phyloP scores from a whole-genome alignment of 2,329 filamentous ascomycete species.

The Paraphoma chrysanthemicola region DNA sequence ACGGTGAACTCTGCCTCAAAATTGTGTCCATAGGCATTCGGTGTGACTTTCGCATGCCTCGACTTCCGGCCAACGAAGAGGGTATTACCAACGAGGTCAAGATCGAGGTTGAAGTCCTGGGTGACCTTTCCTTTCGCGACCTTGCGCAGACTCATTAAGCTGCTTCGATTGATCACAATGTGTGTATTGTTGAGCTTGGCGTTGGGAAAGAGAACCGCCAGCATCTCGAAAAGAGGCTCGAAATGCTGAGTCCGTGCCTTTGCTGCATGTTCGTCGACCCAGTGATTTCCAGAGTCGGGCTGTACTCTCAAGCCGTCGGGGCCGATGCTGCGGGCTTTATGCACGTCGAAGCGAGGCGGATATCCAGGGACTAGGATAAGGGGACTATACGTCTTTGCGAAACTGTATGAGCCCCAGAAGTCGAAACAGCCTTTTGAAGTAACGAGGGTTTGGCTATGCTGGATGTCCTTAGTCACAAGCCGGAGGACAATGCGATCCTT shows the following conservation, averaged over 20 bases:
- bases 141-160: conserved; percentile 24
- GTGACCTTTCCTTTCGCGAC: conserved; percentile 22
- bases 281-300: conserved; percentile 11
- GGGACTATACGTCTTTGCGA: neutral
- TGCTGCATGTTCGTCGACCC: conserved; percentile 37
- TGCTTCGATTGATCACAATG: conserved; percentile 27
- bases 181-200: conserved; percentile 17
- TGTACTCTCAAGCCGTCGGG: neutral
- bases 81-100: conserved; percentile 41
- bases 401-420: conserved; percentile 12
- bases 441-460: neutral
- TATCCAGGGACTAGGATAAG: conserved; percentile 10
- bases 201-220: conserved; percentile 19
- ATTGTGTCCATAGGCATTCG: conserved; percentile 33
- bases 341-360: neutral
- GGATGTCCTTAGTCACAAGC: neutral
- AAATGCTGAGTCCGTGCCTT: conserved; percentile 37
- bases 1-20: conserved; percentile 40
- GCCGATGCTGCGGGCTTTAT: neutral
- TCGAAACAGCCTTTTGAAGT: conserved; percentile 1
- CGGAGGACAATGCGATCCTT: neutral
- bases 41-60: conserved; percentile 10
- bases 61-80: conserved; percentile 44
- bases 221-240: conserved; percentile 26
- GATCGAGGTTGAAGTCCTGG: conserved; percentile 40